These are phyloP conservation scores for Albizia julibrissin DNA, from an alignment of 306 rosid genomes.

Conservation along the genomic window DNA sequence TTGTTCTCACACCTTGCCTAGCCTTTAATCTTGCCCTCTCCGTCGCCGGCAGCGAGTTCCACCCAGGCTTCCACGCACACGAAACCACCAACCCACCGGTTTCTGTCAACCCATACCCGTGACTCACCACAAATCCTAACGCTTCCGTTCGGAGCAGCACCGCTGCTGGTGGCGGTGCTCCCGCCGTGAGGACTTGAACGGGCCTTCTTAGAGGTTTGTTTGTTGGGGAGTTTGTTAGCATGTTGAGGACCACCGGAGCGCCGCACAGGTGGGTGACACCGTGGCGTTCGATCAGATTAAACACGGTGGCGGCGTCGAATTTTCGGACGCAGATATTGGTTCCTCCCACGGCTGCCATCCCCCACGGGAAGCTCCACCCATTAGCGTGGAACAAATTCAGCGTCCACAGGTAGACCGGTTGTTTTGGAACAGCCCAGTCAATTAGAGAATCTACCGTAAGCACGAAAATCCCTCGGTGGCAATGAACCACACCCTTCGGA, in stretches of 20 bases:
- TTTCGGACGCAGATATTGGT: conserved; percentile 61
- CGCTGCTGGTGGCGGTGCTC: conserved; percentile 65
- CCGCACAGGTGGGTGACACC: conserved; percentile 76
- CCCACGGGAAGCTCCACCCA: conserved; percentile 77
- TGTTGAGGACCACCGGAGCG: conserved; percentile 74
- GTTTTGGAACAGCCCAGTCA: conserved; percentile 55
- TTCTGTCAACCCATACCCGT: conserved; percentile 74
- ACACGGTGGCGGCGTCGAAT: conserved; percentile 43
- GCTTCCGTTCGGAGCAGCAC: conserved; percentile 55
- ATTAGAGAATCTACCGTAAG: conserved; percentile 39
- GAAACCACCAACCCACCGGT: conserved; percentile 48
- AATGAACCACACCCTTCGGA: conserved; percentile 73
- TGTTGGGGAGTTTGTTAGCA: conserved; percentile 48
- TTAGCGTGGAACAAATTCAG: conserved; percentile 73
- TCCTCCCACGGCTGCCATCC: conserved; percentile 69
- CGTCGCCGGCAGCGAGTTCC: conserved; percentile 58
- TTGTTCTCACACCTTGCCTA: conserved; percentile 67
- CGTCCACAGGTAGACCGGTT: conserved; percentile 61
- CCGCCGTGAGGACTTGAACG: conserved; percentile 63
- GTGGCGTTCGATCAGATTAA: conserved; percentile 41
- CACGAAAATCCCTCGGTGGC: conserved; percentile 50
- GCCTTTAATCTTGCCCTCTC: conserved; percentile 71
- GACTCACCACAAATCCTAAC: conserved; percentile 56
- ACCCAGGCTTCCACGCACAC: conserved; percentile 67
- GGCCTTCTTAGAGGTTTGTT: conserved; percentile 36